Evolutionary conservation across 1,284 basidiomycete genomes (phyloP).

Genomic region (Tilletia setariae): DNA sequence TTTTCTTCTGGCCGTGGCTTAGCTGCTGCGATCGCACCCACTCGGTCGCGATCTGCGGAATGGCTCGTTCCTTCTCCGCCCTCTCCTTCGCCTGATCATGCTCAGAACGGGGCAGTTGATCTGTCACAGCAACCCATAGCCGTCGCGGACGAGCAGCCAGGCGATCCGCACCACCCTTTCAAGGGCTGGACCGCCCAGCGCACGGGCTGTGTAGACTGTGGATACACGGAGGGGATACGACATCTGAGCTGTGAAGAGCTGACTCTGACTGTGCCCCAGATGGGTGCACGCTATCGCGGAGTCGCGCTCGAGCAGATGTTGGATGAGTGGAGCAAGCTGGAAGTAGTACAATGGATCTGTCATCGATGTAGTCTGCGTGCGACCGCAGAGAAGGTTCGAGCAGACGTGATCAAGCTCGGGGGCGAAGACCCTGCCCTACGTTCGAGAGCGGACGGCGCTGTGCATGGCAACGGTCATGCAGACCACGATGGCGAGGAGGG

Average conservation of each 20-base stretch:
- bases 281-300: conserved; percentile 19
- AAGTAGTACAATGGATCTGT: conserved; percentile 51
- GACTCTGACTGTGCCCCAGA: conserved; percentile 37
- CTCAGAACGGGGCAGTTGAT: background rate
- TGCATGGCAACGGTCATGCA: background rate
- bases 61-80: conserved; percentile 1
- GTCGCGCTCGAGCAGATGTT: conserved; percentile 43
- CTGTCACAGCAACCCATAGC: background rate
- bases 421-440: background rate
- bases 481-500: background rate
- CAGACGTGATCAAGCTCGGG: conserved; percentile 18
- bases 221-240: conserved; percentile 50
- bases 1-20: conserved; percentile 5
- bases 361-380: conserved; percentile 43
- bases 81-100: background rate
- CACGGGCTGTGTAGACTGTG: conserved; percentile 47
- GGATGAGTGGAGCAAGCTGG: conserved; percentile 40
- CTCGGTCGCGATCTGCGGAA: background rate
- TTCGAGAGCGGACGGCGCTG: background rate
- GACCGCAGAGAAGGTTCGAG: conserved; percentile 22
- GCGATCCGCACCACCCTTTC: conserved; percentile 18
- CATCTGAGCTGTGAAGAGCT: conserved; percentile 43
- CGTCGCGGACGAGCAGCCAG: conserved; percentile 18
- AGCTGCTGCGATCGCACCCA: background rate
- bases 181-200: conserved; percentile 35